These are phyloP conservation scores for Xeromyces bisporus DNA, from an alignment of 495 filamentous ascomycete species.

Conservation along the genomic window DNA sequence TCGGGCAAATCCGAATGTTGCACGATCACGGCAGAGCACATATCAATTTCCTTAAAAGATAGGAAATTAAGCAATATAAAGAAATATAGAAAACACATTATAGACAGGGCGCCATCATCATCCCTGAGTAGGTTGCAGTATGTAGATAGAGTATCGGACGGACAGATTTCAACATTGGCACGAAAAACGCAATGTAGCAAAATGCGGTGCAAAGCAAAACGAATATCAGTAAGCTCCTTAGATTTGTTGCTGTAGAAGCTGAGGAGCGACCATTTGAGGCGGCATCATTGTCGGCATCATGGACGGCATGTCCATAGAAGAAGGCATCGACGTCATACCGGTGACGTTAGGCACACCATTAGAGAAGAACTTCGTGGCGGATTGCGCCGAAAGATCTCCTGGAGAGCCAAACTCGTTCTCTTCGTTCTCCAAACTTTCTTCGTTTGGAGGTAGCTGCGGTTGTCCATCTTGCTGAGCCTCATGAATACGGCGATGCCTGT, in stretches of 20 bases:
- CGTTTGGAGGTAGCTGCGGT: slow-evolving; percentile 33
- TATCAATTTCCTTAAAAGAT: too few species aligned
- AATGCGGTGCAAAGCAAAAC: slow-evolving; percentile 5
- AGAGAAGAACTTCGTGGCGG: slow-evolving; percentile 3
- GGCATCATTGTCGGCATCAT: slow-evolving; percentile 20
- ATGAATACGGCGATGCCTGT: slow-evolving; percentile 87
- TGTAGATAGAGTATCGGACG: too few species aligned
- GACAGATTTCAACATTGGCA: too few species aligned
- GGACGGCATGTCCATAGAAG: slow-evolving; percentile 21
- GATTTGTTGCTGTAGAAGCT: slow-evolving; percentile 31
- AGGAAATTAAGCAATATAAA: too few species aligned
- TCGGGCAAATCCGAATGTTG: too few species aligned
- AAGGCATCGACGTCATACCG: slow-evolving; percentile 20
- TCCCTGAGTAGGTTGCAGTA: too few species aligned
- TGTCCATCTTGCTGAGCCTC: slow-evolving; percentile 62
- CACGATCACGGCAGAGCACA: too few species aligned
- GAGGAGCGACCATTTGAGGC: slow-evolving; percentile 29
- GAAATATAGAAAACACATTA: not conserved
- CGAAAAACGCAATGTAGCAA: slow-evolving; percentile 9
- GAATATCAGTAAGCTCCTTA: slow-evolving; percentile 12
- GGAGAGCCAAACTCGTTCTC: slow-evolving; percentile 57
- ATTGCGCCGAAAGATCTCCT: slow-evolving; percentile 51
- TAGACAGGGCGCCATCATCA: not conserved
- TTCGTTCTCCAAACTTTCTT: slow-evolving; percentile 64
- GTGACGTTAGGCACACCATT: slow-evolving; percentile 14